Evolutionary conservation across 345 rosid genomes (phyloP), one percentile per base, ranked within the genome.

Genomic region (Zanthoxylum bungeanum): DNA sequence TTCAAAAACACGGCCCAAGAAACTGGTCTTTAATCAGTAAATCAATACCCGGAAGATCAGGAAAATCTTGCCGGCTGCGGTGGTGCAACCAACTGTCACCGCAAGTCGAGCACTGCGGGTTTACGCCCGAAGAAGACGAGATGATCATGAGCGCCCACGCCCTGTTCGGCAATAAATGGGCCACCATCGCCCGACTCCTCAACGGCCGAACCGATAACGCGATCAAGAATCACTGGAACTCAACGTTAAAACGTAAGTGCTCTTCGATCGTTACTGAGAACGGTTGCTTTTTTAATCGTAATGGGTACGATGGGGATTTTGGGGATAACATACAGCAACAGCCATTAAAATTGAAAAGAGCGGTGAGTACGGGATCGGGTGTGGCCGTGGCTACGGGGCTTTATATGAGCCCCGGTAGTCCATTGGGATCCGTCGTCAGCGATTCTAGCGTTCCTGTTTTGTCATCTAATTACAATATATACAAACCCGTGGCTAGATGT

Each of bases 61-160:
- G 97, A 0, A 91, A 91, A 72, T 91, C 97, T 10, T 93, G 98
- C 47, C 76, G 98, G 57, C 85, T 91, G 66, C 86, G 98, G 37
- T 93, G 98, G 98, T 91, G 97, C 73, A 91, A 93, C 82, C 98
- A 93, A 87, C 84, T 93, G 6, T 91, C 97, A 0, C 98, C 98
- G 0, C 89, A 87, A 81, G 98, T 93, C 0, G 96, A 91, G 79
- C 98, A 91, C 79, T 85, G 97, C 19, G 86, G 91, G 4, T 93
- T 91, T 52, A 75, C 88, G 0, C 57, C 88, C 0, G 91, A 91
- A 36, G 98, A 93, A 65, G 94, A 91, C 60, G 93, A 91, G 12
- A 87, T 86, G 44, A 93, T 91, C 39, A 66, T 90, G 66, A 70
- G 87, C 58, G 98, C 98, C 8, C 98, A 93, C 60, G 90, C 94